Evolutionary conservation across 2,329 filamentous ascomycete species (phyloP).

Genomic region (Fusarium tricinctum): DNA sequence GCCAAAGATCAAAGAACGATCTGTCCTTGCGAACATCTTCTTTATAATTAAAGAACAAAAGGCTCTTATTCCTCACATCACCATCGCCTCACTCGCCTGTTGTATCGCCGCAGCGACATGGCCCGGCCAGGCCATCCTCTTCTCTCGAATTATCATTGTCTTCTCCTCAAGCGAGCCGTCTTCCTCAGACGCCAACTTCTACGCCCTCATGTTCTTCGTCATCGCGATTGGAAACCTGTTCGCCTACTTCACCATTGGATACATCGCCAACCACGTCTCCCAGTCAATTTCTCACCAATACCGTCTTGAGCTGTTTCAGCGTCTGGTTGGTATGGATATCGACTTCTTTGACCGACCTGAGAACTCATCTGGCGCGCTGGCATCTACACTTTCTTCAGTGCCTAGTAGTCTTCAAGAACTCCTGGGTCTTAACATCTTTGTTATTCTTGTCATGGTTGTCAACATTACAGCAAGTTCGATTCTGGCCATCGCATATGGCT

Average conservation of each 20-base stretch:
- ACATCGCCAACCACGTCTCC: slow-evolving; percentile 33
- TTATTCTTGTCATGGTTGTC: slow-evolving; percentile 59
- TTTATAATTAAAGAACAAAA: slow-evolving; percentile 36
- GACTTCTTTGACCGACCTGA: slow-evolving; percentile 54
- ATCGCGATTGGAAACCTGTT: slow-evolving; percentile 44
- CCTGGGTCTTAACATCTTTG: slow-evolving; percentile 58
- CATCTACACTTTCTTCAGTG: slow-evolving; percentile 50
- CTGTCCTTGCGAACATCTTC: slow-evolving; percentile 25
- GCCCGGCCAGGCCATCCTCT: slow-evolving; percentile 53
- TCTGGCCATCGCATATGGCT: slow-evolving; percentile 58
- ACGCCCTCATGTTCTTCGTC: slow-evolving; percentile 51
- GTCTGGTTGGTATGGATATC: slow-evolving; percentile 58
- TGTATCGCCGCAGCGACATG: slow-evolving; percentile 47
- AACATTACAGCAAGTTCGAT: slow-evolving; percentile 57
- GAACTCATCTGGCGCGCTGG: slow-evolving; percentile 54
- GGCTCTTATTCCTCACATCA: slow-evolving; percentile 15
- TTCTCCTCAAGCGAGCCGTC: slow-evolving; percentile 40
- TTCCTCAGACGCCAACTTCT: slow-evolving; percentile 54
- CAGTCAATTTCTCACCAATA: slow-evolving; percentile 45
- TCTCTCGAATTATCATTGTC: slow-evolving; percentile 50
- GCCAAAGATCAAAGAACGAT: not conserved
- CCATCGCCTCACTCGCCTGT: slow-evolving; percentile 1
- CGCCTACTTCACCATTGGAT: slow-evolving; percentile 42
- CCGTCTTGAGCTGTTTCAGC: slow-evolving; percentile 49
- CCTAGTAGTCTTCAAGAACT: slow-evolving; percentile 62